These are phyloP conservation scores for Trypanosoma boissoni DNA, from an alignment of 208 protist species.

Conservation along the genomic window DNA sequence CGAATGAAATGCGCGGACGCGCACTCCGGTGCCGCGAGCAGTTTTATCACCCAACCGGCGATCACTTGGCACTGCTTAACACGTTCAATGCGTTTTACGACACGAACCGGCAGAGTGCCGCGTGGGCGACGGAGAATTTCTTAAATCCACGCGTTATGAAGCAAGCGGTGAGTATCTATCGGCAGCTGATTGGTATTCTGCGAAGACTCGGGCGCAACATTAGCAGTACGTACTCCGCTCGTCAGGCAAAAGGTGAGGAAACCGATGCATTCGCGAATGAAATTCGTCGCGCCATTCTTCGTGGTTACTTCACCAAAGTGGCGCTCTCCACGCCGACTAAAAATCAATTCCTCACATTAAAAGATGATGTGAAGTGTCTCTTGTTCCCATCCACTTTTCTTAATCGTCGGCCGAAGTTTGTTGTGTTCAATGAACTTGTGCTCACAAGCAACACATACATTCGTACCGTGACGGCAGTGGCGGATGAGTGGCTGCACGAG, in stretches of 20 bases:
- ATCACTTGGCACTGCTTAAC: constrained; percentile 96
- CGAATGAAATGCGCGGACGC: constrained; percentile 71
- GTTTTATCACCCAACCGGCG: constrained; percentile 95
- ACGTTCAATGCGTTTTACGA: constrained; percentile 90
- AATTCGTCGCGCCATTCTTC: constrained; percentile 90
- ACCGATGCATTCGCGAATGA: constrained; percentile 75
- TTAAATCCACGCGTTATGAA: constrained; percentile 95
- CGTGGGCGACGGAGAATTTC: constrained; percentile 98
- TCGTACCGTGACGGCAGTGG: constrained; percentile 94
- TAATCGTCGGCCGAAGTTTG: constrained; percentile 96
- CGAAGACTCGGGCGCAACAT: constrained; percentile 46
- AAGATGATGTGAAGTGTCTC: constrained; percentile 94
- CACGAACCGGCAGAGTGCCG: constrained; percentile 41
- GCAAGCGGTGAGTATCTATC: constrained; percentile 93
- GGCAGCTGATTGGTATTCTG: constrained; percentile 94
- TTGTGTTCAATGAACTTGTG: constrained; percentile 98
- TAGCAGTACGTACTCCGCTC: constrained; percentile 55
- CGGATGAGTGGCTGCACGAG: constrained; percentile 93
- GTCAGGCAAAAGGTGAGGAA: constrained; percentile 1
- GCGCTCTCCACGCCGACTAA: constrained; percentile 94
- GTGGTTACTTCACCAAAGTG: constrained; percentile 96
- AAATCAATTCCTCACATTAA: constrained; percentile 94
- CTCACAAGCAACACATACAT: constrained; percentile 94
- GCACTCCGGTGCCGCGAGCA: constrained; percentile 88
- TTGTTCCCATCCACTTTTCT: constrained; percentile 91